Evolutionary conservation across 768 basidiomycete species (phyloP), one percentile per base, ranked within the genome.

Genomic region (Coprinopsis marcescibilis): DNA sequence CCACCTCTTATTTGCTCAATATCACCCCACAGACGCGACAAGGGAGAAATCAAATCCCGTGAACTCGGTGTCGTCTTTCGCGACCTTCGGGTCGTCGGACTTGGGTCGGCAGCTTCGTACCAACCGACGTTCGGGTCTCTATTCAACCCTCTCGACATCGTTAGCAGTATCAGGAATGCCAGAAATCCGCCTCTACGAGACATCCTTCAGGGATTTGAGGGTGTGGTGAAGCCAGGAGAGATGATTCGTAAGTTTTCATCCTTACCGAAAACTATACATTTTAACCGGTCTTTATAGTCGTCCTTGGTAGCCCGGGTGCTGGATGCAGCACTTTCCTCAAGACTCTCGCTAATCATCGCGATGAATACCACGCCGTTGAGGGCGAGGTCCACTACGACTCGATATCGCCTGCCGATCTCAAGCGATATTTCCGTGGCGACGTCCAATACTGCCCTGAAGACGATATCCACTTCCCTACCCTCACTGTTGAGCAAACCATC

Each of bases 291-390:
- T 3, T 13, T 43, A 2, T 54, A 86, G 85, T 94, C 19, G 89
- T 92, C 14, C 72, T 93, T 14, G 91, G 91, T 34, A 75, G 89
- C 33, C 91, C 91, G 0, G 86, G 85, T 12, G 81, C 88, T 0
- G 91, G 92, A 1, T 94, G 92, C 60, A 81, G 76, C 12, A 90
- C 92, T 0, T 70, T 96, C 40, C 76, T 96, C 39, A 91, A 92
- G 62, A 76, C 77, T 0, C 73, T 95, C 38, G 73, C 89, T 20
- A 92, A 92, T 58, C 78, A 83, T 49, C 75, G 81, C 2, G 66
- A 71, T 5, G 85, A 85, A 47, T 94, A 76, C 56, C 69, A 88
- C 46, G 57, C 67, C 4, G 78, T 94, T 14, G 62, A 78, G 24
- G 91, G 91, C 32, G 72, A 82, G 0, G 76, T 90, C 3, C 68